Evolutionary conservation across 2,329 filamentous ascomycete species (phyloP).

Genomic region (Botryotinia globosa): DNA sequence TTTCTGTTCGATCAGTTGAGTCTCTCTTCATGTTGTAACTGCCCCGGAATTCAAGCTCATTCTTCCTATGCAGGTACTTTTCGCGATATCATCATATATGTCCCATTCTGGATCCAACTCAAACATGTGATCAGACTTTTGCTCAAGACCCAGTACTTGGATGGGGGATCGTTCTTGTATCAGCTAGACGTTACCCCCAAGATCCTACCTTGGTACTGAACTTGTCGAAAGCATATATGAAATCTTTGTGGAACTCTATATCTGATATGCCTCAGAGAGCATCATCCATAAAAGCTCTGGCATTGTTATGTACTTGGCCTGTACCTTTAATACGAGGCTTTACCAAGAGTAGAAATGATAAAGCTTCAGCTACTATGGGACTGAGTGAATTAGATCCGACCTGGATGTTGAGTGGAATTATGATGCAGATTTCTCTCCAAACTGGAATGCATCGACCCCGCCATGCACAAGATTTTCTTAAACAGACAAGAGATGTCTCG

Average conservation of each 20-base stretch:
- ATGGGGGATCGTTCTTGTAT: conserved; percentile 64
- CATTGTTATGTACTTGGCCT: conserved; percentile 36
- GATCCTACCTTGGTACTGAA: conserved; percentile 50
- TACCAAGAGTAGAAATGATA: conserved; percentile 23
- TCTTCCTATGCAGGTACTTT: conserved; percentile 51
- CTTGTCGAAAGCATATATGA: conserved; percentile 23
- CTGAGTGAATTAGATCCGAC: conserved; percentile 28
- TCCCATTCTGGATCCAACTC: conserved; percentile 56
- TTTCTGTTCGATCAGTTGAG: conserved; percentile 23
- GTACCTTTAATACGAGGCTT: conserved; percentile 31
- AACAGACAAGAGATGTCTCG: conserved; percentile 27
- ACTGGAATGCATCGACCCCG: conserved; percentile 34
- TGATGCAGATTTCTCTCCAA: conserved; percentile 36
- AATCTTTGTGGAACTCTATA: conserved; percentile 29
- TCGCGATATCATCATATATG: conserved; percentile 62
- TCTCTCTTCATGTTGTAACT: conserved; percentile 25
- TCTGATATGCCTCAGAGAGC: conserved; percentile 27
- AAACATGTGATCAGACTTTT: conserved; percentile 55
- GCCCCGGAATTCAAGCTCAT: conserved; percentile 30
- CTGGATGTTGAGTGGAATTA: conserved; percentile 33
- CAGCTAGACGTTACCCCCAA: conserved; percentile 55
- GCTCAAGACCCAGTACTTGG: conserved; percentile 61
- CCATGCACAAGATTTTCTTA: conserved; percentile 28
- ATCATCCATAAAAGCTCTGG: conserved; percentile 32
- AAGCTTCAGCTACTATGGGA: conserved; percentile 18